phyloP scores from a whole-genome alignment of 2,329 filamentous ascomycete species.

The Colletotrichum musae region DNA sequence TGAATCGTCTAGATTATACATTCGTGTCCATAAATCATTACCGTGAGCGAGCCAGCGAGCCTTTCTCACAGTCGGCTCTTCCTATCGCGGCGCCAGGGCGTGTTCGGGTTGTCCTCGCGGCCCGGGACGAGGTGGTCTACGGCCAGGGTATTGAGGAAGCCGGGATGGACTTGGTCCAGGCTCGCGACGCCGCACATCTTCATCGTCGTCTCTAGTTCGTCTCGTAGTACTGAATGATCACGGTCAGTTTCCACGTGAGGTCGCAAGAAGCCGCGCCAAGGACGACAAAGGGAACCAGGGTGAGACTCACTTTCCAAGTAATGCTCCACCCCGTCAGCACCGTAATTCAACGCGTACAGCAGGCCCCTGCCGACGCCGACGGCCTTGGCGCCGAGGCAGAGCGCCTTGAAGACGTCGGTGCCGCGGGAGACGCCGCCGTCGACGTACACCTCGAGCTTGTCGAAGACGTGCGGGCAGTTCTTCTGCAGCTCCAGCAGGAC shows the following conservation, averaged over 20 bases:
- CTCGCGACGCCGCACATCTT: conserved; percentile 74
- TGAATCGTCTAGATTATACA: neutral
- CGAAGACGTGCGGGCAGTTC: conserved; percentile 72
- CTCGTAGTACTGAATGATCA: conserved; percentile 59
- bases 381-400: conserved; percentile 75
- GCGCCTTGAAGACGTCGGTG: conserved; percentile 76
- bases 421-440: conserved; percentile 77
- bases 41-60: no score
- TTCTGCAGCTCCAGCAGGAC: conserved; percentile 74
- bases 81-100: conserved; percentile 52
- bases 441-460: conserved; percentile 72
- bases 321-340: conserved; percentile 69
- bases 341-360: conserved; percentile 73
- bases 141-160: conserved; percentile 70
- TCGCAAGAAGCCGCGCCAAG: neutral
- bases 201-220: conserved; percentile 78
- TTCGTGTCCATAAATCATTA: neutral
- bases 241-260: neutral
- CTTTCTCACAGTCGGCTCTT: conserved; percentile 47
- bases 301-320: conserved; percentile 64
- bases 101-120: conserved; percentile 61
- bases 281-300: neutral
- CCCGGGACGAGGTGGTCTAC: conserved; percentile 63
- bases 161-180: conserved; percentile 72
- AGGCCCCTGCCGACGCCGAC: conserved; percentile 75